Percentiles rank a stretch among this genome's conserved stretches.
Conservation (phyloP, 345 rosid genomes). For the Acer yangbiense region DNA sequence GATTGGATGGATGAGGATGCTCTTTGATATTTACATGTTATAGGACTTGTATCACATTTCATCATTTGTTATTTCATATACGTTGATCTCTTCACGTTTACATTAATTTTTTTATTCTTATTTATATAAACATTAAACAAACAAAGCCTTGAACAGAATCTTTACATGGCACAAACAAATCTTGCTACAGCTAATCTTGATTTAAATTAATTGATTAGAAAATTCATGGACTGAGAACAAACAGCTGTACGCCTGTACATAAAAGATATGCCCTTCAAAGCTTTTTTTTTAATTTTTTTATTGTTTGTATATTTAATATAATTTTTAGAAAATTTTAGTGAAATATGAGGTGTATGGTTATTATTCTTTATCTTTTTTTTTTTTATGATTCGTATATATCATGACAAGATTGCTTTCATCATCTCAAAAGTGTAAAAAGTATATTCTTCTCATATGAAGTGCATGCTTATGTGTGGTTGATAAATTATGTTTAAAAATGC, state of each 20-base stretch:
- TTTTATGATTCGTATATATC: no score
- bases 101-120: background rate
- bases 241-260: slow-evolving; percentile 24
- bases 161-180: background rate
- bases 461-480: background rate
- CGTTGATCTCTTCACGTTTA: background rate
- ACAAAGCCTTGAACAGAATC: slow-evolving; percentile 15
- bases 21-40: background rate
- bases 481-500: background rate
- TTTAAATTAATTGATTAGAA: background rate
- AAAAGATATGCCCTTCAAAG: background rate
- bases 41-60: background rate
- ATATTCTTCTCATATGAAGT: background rate
- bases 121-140: background rate
- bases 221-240: background rate
- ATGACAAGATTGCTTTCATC: no score
- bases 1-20: background rate
- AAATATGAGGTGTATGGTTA: no score
- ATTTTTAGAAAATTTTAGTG: no score
- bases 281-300: background rate
- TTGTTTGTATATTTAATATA: background rate
- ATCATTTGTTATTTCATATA: background rate
- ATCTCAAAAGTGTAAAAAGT: background rate
- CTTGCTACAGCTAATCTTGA: slow-evolving; percentile 24
- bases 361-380: no score